These are phyloP conservation scores for Phaseolus lunatus DNA, from an alignment of 306 rosid genomes.

Conservation along the genomic window DNA sequence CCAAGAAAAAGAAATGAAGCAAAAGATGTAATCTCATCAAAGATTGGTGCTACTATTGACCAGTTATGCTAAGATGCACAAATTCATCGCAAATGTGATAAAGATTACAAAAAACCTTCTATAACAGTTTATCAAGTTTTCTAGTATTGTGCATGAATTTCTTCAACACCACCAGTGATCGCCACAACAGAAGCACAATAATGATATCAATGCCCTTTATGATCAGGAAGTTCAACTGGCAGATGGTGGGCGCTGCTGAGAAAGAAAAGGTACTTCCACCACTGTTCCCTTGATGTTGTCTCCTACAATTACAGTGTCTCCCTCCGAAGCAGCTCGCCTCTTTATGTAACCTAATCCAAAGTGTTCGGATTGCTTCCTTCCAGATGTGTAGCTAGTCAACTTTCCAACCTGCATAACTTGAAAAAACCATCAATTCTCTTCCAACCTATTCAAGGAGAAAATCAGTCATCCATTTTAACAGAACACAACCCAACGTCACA, in stretches of 20 bases:
- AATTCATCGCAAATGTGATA: not conserved
- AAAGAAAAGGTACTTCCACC: conserved; percentile 79
- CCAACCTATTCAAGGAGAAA: conserved; percentile 24
- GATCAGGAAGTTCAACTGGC: conserved; percentile 52
- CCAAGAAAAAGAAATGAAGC: conserved; percentile 42
- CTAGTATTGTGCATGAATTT: conserved; percentile 14
- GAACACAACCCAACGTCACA: conserved; percentile 6
- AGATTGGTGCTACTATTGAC: conserved; percentile 49
- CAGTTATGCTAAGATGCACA: not conserved
- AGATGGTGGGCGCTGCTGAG: conserved; percentile 65
- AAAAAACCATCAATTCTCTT: conserved; percentile 33
- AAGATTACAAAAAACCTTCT: not conserved
- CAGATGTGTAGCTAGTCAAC: conserved; percentile 81
- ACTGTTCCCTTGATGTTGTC: conserved; percentile 67
- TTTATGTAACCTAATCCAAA: conserved; percentile 89
- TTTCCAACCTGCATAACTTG: conserved; percentile 76
- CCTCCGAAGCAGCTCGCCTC: conserved; percentile 73
- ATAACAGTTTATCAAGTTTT: not conserved
- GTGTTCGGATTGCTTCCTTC: conserved; percentile 70
- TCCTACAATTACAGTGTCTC: conserved; percentile 70
- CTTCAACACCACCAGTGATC: conserved; percentile 25
- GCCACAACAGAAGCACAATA: conserved; percentile 3
- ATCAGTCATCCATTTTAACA: not conserved
- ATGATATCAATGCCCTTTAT: not conserved
- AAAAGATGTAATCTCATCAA: conserved; percentile 54